Conservation (phyloP, 2,329 filamentous ascomycete species). For the Penicillium rolfsii region DNA sequence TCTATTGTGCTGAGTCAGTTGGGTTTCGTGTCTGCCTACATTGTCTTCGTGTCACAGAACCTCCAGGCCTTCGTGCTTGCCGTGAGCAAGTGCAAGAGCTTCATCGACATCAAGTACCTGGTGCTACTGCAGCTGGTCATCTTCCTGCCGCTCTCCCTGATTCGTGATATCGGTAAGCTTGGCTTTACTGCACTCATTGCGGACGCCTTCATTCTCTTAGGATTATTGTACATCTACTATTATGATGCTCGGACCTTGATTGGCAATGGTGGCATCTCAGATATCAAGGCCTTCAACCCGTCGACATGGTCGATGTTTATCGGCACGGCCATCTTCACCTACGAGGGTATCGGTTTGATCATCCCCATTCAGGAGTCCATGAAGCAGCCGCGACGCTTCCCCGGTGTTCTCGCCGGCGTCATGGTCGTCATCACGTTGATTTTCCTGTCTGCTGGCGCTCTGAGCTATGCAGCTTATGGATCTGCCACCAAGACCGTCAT, state of each 20-base stretch:
- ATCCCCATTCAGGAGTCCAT: conserved; percentile 98
- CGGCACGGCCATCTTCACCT: conserved; percentile 97
- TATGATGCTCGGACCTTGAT: conserved; percentile 87
- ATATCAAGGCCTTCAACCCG: conserved; percentile 88
- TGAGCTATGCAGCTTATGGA: conserved; percentile 95
- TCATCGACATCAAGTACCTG: conserved; percentile 84
- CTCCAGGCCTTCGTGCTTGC: conserved; percentile 92
- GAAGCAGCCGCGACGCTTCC: conserved; percentile 88
- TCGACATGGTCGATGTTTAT: conserved; percentile 97
- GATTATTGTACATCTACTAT: conserved; percentile 92
- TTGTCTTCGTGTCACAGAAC: conserved; percentile 95
- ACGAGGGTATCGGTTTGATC: conserved; percentile 95
- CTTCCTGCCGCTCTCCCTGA: conserved; percentile 89
- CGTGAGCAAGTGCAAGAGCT: conserved; percentile 82
- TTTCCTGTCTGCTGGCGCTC: conserved; percentile 86
- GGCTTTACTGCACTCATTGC: conserved; percentile 92
- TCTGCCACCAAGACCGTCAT: conserved; percentile 96
- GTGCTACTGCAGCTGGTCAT: conserved; percentile 95
- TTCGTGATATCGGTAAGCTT: conserved; percentile 96
- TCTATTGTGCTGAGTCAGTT: conserved; percentile 96
- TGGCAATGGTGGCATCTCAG: conserved; percentile 71
- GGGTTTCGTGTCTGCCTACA: conserved; percentile 92
- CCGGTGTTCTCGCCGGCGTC: conserved; percentile 80
- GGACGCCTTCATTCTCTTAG: conserved; percentile 90
- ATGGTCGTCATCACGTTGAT: conserved; percentile 95